Evolutionary conservation across 495 filamentous ascomycete species (phyloP), one percentile per base, ranked within the genome.

Genomic region (Sordaria brevicollis): DNA sequence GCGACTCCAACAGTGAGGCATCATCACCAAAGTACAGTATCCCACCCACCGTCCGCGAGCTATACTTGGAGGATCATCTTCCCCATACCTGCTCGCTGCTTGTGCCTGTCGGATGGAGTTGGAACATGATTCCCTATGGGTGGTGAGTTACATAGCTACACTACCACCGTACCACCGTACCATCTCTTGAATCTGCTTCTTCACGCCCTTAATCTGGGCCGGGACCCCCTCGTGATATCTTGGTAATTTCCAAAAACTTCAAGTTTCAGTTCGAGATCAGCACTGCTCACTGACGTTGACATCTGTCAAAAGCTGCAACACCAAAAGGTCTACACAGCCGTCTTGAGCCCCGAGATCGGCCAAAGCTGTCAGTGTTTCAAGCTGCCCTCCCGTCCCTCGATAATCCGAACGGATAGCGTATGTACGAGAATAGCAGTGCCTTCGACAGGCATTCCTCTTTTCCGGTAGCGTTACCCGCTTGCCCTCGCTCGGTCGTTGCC

Each of bases 321-420:
- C 37, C 66, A 19, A 36, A 25, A 62, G 21, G 35, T 37, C n/a
- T 19, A n/a, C 25, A 49, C 31, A 31, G 66, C 36, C 39, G 25
- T n/a, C 67, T 9, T 68, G 36, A 67, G 37, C 19, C 35, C 31
- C 17, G 35, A 29, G n/a, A 38, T 67, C n/a, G 29, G 29, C 29
- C 25, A 65, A n/a, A 69, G 6, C 68, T 69, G 54, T 69, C 68
- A 69, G 33, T 38, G 54, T 69, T 69, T 69, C 34, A 49, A 65
- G 36, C 35, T 25, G 9, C 21, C 7, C 19, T 29, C 54, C 7
- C 54, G 8, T 15, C 31, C 35, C 35, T 15, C 36, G 49, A 33
- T n/a, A 31, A 31, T 3, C 25, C 49, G 25, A 62, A 31, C 25
- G 49, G 21, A 62, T 62, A 62, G 21, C 25, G 49, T 29, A 33